Evolutionary conservation across 2,329 filamentous ascomycete genomes (phyloP).

Genomic region (Verticillium dahliae): DNA sequence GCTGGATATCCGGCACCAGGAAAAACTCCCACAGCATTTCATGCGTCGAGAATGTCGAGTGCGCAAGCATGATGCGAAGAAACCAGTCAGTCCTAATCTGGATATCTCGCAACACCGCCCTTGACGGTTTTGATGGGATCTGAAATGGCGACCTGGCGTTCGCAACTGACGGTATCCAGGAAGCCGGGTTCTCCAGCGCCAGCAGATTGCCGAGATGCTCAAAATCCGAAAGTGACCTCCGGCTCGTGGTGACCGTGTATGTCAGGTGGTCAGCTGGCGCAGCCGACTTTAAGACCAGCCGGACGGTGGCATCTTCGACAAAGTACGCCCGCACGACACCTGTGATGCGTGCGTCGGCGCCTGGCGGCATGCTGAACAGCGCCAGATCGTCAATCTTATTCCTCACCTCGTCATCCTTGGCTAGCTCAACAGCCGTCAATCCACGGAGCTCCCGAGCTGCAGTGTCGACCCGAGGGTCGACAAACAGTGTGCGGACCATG

Average conservation of each 20-base stretch:
- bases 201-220: conserved; percentile 82
- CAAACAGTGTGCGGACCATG: conserved; percentile 81
- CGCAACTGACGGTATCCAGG: conserved; percentile 79
- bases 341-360: conserved; percentile 74
- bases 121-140: conserved; percentile 84
- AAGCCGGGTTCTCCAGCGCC: conserved; percentile 84
- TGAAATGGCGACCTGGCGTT: conserved; percentile 84
- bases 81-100: conserved; percentile 85
- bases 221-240: conserved; percentile 81
- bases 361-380: conserved; percentile 67
- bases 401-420: conserved; percentile 94
- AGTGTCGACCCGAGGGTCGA: conserved; percentile 80
- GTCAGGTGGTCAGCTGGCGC: conserved; percentile 74
- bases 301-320: conserved; percentile 90
- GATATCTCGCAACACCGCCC: conserved; percentile 78
- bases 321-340: conserved; percentile 94
- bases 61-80: conserved; percentile 74
- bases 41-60: conserved; percentile 90
- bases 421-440: conserved; percentile 88
- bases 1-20: conserved; percentile 86
- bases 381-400: conserved; percentile 95
- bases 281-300: conserved; percentile 89
- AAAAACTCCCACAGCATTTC: conserved; percentile 99
- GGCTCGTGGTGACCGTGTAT: conserved; percentile 91
- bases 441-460: conserved; percentile 79